These are phyloP conservation scores for Conticribra weissflogii DNA, from an alignment of 108 stramenopile genomes.

Conservation along the genomic window DNA sequence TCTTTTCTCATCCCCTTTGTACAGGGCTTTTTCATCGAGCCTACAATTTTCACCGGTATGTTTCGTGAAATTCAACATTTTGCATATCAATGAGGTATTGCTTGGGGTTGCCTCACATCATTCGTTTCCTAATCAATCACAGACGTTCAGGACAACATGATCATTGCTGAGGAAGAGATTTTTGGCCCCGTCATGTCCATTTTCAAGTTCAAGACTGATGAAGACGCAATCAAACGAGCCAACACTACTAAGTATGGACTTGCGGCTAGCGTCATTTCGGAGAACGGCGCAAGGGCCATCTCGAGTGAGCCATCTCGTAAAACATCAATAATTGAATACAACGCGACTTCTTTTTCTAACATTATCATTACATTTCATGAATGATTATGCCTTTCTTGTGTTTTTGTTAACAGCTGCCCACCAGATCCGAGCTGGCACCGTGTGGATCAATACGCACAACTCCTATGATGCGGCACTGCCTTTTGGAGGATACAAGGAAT, in stretches of 20 bases:
- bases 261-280: conserved; percentile 55
- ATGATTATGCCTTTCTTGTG: no score
- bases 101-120: no score
- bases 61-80: no score
- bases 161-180: conserved; percentile 63
- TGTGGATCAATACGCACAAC: conserved; percentile 69
- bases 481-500: conserved; percentile 33
- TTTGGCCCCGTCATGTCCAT: conserved; percentile 74
- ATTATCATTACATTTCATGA: no score
- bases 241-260: conserved; percentile 74
- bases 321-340: no score
- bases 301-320: background rate
- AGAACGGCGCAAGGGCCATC: conserved; percentile 34
- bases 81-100: no score
- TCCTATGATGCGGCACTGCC: conserved; percentile 51
- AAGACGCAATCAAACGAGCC: conserved; percentile 59
- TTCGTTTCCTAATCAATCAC: no score
- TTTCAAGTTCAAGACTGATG: conserved; percentile 63
- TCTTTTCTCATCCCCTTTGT: no score
- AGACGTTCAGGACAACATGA: conserved; percentile 34
- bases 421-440: conserved; percentile 53
- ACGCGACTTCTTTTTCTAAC: background rate
- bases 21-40: conserved; percentile 43
- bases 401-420: conserved; percentile 50
- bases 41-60: no score